Percentiles rank a stretch among this genome's conserved stretches.
Conservation (phyloP, 495 filamentous ascomycete species). For the Chaetomidium leptoderma region DNA sequence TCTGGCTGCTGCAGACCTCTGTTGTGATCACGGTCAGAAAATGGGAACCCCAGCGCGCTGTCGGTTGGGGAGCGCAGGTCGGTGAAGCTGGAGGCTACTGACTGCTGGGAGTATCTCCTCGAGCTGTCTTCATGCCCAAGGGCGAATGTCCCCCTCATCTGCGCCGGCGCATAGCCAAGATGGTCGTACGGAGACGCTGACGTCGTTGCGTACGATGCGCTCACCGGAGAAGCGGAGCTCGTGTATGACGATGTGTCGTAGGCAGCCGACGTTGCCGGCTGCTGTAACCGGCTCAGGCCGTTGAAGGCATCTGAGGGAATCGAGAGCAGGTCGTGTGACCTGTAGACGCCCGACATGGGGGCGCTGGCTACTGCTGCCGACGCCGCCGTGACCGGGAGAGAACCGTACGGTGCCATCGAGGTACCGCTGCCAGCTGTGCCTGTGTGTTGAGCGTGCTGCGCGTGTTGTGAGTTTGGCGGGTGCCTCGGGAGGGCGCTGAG, state of each 20-base stretch:
- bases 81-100: conserved; percentile 55
- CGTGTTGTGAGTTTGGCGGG: conserved; percentile 14
- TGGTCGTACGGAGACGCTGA: conserved; percentile 60
- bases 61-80: conserved; percentile 28
- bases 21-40: conserved; percentile 59
- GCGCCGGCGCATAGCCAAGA: conserved; percentile 59
- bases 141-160: conserved; percentile 56
- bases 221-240: conserved; percentile 56
- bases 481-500: conserved; percentile 43
- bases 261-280: conserved; percentile 46
- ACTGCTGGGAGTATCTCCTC: conserved; percentile 86
- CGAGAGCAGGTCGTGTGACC: conserved; percentile 64
- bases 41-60: conserved; percentile 49
- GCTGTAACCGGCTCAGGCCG: conserved; percentile 49
- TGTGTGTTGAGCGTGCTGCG: conserved; percentile 14
- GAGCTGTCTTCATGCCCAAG: conserved; percentile 56
- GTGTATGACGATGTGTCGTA: conserved; percentile 48
- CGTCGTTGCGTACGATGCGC: conserved; percentile 62
- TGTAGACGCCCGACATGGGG: conserved; percentile 59
- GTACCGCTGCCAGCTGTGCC: conserved; percentile 40
- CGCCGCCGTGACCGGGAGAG: conserved; percentile 64
- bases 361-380: conserved; percentile 69
- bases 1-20: conserved; percentile 57
- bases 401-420: conserved; percentile 66
- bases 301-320: conserved; percentile 70